phyloP scores from a whole-genome alignment of 352 stramenopile genomes.

The Phytophthora foliorum region DNA sequence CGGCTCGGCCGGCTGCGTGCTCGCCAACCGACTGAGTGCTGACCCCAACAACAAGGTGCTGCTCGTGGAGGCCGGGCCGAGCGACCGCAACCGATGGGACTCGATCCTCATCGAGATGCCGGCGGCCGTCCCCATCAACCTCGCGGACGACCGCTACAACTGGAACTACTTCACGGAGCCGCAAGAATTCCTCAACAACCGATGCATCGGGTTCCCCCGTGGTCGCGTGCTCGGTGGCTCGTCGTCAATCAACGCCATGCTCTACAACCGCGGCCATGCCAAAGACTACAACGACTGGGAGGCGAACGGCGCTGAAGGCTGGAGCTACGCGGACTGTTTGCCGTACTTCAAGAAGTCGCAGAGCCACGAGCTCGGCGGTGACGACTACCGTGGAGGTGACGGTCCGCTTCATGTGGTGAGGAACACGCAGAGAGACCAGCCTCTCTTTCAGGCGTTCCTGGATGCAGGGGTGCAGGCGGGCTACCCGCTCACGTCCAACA shows the following conservation, averaged over 20 bases:
- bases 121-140: slow-evolving; percentile 83
- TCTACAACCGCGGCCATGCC: slow-evolving; percentile 88
- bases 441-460: slow-evolving; percentile 89
- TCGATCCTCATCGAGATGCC: slow-evolving; percentile 92
- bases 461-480: slow-evolving; percentile 81
- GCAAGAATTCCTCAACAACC: slow-evolving; percentile 83
- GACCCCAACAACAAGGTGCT: slow-evolving; percentile 87
- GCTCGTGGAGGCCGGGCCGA: slow-evolving; percentile 91
- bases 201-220: slow-evolving; percentile 77
- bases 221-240: slow-evolving; percentile 88
- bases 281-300: slow-evolving; percentile 90
- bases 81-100: slow-evolving; percentile 82
- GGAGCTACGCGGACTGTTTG: slow-evolving; percentile 87
- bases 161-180: slow-evolving; percentile 87
- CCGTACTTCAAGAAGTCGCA: slow-evolving; percentile 90
- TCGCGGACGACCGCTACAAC: slow-evolving; percentile 87
- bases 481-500: slow-evolving; percentile 84
- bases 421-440: slow-evolving; percentile 70
- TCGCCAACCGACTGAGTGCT: slow-evolving; percentile 90
- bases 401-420: slow-evolving; percentile 76
- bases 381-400: slow-evolving; percentile 80
- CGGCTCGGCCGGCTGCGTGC: slow-evolving; percentile 90
- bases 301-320: slow-evolving; percentile 65
- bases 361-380: slow-evolving; percentile 67
- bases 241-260: slow-evolving; percentile 90